Conservation (phyloP, 768 basidiomycete genomes). For the Gymnopilus junonius region DNA sequence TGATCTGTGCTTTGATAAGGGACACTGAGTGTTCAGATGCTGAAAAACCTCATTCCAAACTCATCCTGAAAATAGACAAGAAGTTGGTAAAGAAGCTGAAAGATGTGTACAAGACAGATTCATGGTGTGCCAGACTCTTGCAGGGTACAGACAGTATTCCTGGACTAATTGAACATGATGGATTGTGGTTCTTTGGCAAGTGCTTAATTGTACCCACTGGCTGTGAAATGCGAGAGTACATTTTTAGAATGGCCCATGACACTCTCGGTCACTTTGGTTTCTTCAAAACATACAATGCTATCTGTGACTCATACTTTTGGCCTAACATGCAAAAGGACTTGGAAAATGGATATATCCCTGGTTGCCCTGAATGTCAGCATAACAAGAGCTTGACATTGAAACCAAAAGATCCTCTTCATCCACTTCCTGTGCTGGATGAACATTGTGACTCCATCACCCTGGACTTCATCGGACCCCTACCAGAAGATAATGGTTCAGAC, state of each 20-base stretch:
- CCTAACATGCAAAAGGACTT: no score
- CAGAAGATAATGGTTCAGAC: conserved; percentile 28
- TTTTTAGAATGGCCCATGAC: no score
- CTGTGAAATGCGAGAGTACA: not conserved
- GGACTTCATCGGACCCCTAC: conserved; percentile 37
- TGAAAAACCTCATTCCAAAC: not conserved
- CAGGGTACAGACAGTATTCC: not conserved
- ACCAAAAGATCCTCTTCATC: conserved; percentile 34
- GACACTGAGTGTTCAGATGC: not conserved
- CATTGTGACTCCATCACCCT: conserved; percentile 27
- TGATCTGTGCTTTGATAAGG: not conserved
- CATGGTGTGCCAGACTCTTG: not conserved
- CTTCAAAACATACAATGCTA: no score
- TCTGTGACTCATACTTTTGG: no score
- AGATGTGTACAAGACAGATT: not conserved
- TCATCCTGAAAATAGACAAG: not conserved
- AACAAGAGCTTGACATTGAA: conserved; percentile 37
- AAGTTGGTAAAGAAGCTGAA: not conserved
- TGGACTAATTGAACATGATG: not conserved
- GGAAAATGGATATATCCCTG: no score
- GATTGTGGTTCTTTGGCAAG: conserved; percentile 2
- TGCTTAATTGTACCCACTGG: not conserved
- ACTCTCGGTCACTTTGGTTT: no score
- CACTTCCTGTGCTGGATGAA: conserved; percentile 28
- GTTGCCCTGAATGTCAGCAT: conserved; percentile 31